Base-by-base conservation (phyloP, 2,329 filamentous ascomycete species). In the Diaporthe citrichinensis region DNA sequence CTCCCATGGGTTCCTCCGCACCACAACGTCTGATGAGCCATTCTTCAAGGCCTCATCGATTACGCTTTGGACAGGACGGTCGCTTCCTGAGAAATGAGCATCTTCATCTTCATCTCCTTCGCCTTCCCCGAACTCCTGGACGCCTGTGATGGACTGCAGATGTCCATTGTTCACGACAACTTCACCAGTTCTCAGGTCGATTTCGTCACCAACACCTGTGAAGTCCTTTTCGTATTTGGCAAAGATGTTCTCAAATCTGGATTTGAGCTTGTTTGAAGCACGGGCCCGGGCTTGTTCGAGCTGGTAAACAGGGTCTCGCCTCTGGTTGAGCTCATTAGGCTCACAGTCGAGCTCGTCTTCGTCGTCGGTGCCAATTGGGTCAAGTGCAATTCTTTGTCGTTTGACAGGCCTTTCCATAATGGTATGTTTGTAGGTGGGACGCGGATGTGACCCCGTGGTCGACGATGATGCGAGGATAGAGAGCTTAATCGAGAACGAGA, bases 91-190 rank as follows among this genome's bases (percentile, higher is more conserved):
- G 15, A 79, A 80, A 2, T 77, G 78, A 17, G 78, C 78, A 46
- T 67, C 74, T n/a, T n/a, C 79, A 17, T 80, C 77, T 23, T 71
- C 72, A 10, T 76, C 76, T 9, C 34, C 62, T 3, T 39, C 71
- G 31, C 31, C 34, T 39, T 39, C 49, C 15, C 65, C 65, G 34
- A 69, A 69, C 25, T 74, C 39, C 23, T 67, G 69, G 65, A 77
- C 61, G 49, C 71, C 3, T 78, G 80, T 76, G 81, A 85, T 90
- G 86, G 78, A 89, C 69, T 90, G 83, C 71, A 98, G 83, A 85
- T 98, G 97, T 0, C 97, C 96, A 87, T 98, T 97, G 83, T 98
- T 90, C 74, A 98, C 92, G n/a, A 98, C 89, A 62, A 98, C 92
- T 75, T 94, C 88, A 72, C 95, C 95, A 0, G 94, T 96, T 68